Evolutionary conservation across 2,329 filamentous ascomycete genomes (phyloP), one percentile per base, ranked within the genome.

Genomic region (Fusarium nanum): DNA sequence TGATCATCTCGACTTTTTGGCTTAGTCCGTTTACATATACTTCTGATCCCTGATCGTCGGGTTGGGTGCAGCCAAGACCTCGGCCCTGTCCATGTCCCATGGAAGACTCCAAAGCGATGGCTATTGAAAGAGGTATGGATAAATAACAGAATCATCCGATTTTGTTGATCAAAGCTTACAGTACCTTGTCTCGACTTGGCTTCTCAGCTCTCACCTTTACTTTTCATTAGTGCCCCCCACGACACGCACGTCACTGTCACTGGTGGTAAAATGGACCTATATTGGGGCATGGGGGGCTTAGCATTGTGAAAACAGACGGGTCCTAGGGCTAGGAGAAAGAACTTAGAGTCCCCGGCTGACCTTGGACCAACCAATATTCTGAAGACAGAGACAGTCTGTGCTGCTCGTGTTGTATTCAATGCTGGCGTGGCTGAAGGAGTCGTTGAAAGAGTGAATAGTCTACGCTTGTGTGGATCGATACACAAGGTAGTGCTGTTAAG

Each of bases 221-320:
- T 9, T 49, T 47, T n/a, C n/a, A n/a, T n/a, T 63, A 52, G 63
- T 48, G 34, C 34, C 66, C 65, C 67, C 67, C 67, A 71, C 63
- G 58, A 68, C 47, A 64, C 49, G 18, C 67, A 70, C 67, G 67
- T 71, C 67, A 68, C 55, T 55, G 49, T 52, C 32, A 40, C 49
- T 53, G 52, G 42, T 46, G 49, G 53, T 54, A 68, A 42, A 40
- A 53, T 64, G 56, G 64, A 67, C 47, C 42, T 54, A 30, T 40
- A 37, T 37, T 37, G 34, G 46, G 44, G 52, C 55, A 62, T 46
- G 64, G 42, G 50, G 56, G 65, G 56, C 52, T 60, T 54, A 41
- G 20, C 63, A 45, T 55, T 47, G 34, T 37, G 52, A 25, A 42
- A 28, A 42, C 16, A 34, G 52, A 61, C 28, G 32, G 53, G 53